Base-by-base conservation (phyloP, 1,284 basidiomycete genomes). In the Cutaneotrichosporon mucoides region DNA sequence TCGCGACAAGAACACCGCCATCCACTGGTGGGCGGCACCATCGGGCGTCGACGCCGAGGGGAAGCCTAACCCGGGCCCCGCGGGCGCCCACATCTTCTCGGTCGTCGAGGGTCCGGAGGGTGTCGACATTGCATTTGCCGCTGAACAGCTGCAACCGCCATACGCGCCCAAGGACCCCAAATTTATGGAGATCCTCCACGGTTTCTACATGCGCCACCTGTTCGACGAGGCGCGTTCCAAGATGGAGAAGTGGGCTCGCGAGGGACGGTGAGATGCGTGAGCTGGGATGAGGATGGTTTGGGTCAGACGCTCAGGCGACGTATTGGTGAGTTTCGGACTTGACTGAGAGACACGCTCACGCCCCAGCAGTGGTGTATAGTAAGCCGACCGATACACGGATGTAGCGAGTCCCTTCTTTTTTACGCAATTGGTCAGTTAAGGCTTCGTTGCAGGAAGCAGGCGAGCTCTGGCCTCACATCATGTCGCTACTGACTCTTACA, bases 81-180 rank as follows among this genome's bases (percentile, higher is more conserved):
- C 48, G 4, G 48, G 48, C 6, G 48, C 35, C 13, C 48, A 49
- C 36, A 13, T 49, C 48, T 37, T 49, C 35, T 6, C 12, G 13
- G 48, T 35, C 8, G 10, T 15, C 13, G 11, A 37, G 7, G 7
- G 4, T 2, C 34, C 34, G n/a, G 35, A 36, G 6, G 48, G 48
- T 7, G 13, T 49, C 6, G 48, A 49, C 35, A 13, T 49, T 11
- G 35, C 36, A 5, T 38, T 49, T 13, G 10, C 24, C 6, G 13
- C 35, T 1, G 13, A 11, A 8, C 48, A 49, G 36, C 8, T 49
- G 7, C 35, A 49, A 13, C 48, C 48, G 48, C 48, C 48, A 4
- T 49, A 49, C n/a, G 48, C 48, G 36, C 48, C 48, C 13, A 36
- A 49, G 36, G 48, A 49, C 36, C 48, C 48, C 13, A 13, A n/a